Evolutionary conservation across 345 rosid species (phyloP), one percentile per base, ranked within the genome.

Genomic region (Euphorbia peplus): DNA sequence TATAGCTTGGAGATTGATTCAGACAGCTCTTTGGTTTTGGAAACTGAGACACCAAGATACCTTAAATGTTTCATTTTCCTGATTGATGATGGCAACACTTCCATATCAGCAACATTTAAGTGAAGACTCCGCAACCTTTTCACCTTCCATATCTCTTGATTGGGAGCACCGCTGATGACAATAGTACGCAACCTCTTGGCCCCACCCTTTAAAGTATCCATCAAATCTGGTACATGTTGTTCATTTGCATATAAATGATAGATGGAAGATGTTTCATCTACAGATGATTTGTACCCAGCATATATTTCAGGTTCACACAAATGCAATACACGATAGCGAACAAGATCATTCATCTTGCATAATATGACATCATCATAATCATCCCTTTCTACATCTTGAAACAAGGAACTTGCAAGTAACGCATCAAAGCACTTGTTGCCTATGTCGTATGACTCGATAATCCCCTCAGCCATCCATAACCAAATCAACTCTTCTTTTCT

Each of bases 271-370:
- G 60, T 68, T n/a, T 1, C 1, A 22, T 22, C 0, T 5, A 11
- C 29, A 53, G 24, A 21, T 37, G 69, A 24, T 41, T 21, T 25
- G 47, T 60, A 37, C 14, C 25, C 7, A 55, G 29, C n/a, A 52
- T 46, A 52, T 14, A 24, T 52, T 39, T 72, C 74, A 19, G 30
- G 42, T 16, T 56, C 60, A 5, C 68, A 62, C 26, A 79, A 4
- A 11, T 60, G 74, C 2, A 24, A 39, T 0, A 76, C 76, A 52
- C 71, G 76, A 63, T 68, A 70, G 58, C 63, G 73, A 11, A 74
- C 19, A 39, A 70, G 44, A 60, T 78, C 81, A 48, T 78, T 77
- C 75, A 78, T 78, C 29, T 71, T 74, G 55, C 74, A 64, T 2
- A 4, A 0, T 6, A 3, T 47, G 16, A 79, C 48, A 15, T 51